Evolutionary conservation across 2,329 filamentous ascomycete genomes (phyloP).

Genomic region (Microdochium bolleyi): DNA sequence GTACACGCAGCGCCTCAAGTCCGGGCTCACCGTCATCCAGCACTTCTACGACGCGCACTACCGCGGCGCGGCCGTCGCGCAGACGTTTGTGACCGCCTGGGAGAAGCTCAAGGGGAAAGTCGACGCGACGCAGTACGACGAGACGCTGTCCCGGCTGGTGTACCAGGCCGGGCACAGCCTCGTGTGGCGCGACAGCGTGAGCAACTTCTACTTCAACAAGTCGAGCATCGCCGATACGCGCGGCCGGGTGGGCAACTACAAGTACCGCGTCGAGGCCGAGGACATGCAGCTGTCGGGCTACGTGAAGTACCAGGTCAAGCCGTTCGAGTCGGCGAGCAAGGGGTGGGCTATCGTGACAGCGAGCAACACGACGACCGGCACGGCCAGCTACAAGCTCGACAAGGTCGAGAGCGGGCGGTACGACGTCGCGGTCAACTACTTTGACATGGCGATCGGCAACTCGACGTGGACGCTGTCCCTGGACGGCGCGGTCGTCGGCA

Average conservation of each 20-base stretch:
- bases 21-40: constrained; percentile 56
- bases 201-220: constrained; percentile 53
- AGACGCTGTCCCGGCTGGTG: constrained; percentile 48
- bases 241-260: constrained; percentile 50
- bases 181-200: constrained; percentile 63
- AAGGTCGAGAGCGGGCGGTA: constrained; percentile 45
- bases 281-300: constrained; percentile 55
- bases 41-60: constrained; percentile 45
- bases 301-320: constrained; percentile 39
- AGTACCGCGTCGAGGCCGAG: constrained; percentile 63
- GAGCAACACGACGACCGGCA: constrained; percentile 41
- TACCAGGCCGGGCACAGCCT: constrained; percentile 65
- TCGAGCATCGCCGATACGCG: constrained; percentile 50
- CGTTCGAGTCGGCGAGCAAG: constrained; percentile 52
- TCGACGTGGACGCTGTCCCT: constrained; percentile 48
- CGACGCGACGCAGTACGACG: constrained; percentile 50
- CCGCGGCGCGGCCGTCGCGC: constrained; percentile 49
- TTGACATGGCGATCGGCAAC: constrained; percentile 50
- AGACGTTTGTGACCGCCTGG: constrained; percentile 50
- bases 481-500: constrained; percentile 41
- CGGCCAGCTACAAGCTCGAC: constrained; percentile 34
- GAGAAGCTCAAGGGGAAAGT: constrained; percentile 44
- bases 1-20: constrained; percentile 54
- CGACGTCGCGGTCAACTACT: constrained; percentile 60
- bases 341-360: constrained; percentile 45